Conservation (phyloP, 768 basidiomycete species). For the Pleurotus ostreatus region DNA sequence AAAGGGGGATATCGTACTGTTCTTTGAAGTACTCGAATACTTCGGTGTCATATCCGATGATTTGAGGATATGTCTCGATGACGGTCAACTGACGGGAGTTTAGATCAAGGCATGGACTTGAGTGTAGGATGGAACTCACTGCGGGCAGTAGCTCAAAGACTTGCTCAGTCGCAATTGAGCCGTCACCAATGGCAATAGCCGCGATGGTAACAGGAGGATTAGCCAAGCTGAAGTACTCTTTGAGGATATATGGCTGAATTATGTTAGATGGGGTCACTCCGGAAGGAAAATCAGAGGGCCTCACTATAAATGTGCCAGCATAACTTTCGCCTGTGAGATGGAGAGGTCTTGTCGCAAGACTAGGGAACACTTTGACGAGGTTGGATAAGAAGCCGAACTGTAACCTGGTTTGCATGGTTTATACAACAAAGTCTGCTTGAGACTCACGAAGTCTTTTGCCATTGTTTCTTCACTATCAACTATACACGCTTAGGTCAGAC, state of each 20-base stretch:
- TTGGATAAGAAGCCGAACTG: conserved; percentile 73
- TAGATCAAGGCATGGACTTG: not conserved
- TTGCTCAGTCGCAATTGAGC: conserved; percentile 46
- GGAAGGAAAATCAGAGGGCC: conserved; percentile 15
- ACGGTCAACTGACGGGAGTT: conserved; percentile 39
- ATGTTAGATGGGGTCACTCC: conserved; percentile 1
- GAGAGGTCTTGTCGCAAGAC: conserved; percentile 61
- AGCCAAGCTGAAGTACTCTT: conserved; percentile 59
- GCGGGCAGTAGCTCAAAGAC: conserved; percentile 53
- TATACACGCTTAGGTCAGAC: conserved; percentile 13
- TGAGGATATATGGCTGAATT: conserved; percentile 67
- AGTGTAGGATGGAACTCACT: conserved; percentile 34
- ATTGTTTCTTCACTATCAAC: conserved; percentile 65
- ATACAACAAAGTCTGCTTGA: not conserved
- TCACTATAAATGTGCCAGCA: conserved; percentile 66
- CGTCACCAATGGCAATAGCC: conserved; percentile 71
- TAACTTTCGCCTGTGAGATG: conserved; percentile 73
- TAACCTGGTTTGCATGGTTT: conserved; percentile 4
- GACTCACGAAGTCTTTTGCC: conserved; percentile 49
- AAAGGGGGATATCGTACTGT: conserved; percentile 43
- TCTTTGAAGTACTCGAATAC: conserved; percentile 66
- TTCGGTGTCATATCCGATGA: conserved; percentile 67
- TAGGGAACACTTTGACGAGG: conserved; percentile 72
- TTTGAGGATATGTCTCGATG: conserved; percentile 70
- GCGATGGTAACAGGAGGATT: conserved; percentile 66